These are phyloP conservation scores for Malassezia cuniculi DNA, from an alignment of 1,284 basidiomycete genomes.

Conservation along the genomic window DNA sequence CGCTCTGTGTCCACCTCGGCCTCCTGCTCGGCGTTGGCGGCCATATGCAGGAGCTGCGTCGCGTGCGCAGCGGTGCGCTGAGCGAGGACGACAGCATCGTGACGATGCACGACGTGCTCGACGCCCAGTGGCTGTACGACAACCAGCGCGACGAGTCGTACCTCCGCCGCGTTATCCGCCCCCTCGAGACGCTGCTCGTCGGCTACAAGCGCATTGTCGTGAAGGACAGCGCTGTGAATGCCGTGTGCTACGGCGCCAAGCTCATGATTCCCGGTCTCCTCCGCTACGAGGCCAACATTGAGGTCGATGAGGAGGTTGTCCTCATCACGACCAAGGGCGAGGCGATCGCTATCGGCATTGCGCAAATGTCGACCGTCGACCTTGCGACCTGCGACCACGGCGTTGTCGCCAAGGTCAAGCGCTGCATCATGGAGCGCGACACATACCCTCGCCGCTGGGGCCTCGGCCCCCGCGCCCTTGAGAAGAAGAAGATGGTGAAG, in stretches of 20 bases:
- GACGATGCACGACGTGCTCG: slow-evolving; percentile 98
- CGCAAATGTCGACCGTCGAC: slow-evolving; percentile 86
- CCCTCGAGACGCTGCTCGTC: slow-evolving; percentile 81
- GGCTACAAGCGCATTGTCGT: slow-evolving; percentile 99
- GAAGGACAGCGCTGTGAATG: slow-evolving; percentile 97
- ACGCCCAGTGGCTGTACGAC: slow-evolving; percentile 97
- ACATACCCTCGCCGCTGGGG: slow-evolving; percentile 97
- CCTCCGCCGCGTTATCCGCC: slow-evolving; percentile 83
- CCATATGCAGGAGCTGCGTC: slow-evolving; percentile 96
- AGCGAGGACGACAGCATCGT: slow-evolving; percentile 97
- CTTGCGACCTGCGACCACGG: slow-evolving; percentile 96
- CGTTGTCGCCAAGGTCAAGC: slow-evolving; percentile 96
- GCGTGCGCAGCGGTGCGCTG: slow-evolving; percentile 89
- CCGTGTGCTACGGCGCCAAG: slow-evolving; percentile 98
- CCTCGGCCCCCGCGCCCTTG: slow-evolving; percentile 82
- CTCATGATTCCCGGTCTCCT: slow-evolving; percentile 98
- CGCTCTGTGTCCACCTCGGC: slow-evolving; percentile 92
- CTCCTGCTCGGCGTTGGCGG: slow-evolving; percentile 89
- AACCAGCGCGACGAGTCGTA: slow-evolving; percentile 98
- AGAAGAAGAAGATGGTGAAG: slow-evolving; percentile 73
- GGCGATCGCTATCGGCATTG: slow-evolving; percentile 78
- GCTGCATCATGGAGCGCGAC: slow-evolving; percentile 98
- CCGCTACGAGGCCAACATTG: slow-evolving; percentile 91
- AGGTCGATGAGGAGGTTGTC: slow-evolving; percentile 90
- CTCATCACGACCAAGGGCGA: slow-evolving; percentile 99